A percentile compares a stretch with the other conserved stretches of the same genome.
These are phyloP conservation scores for Tolypocladium sp. DNA, from an alignment of 2,329 filamentous ascomycete species.

Conservation along the genomic window DNA sequence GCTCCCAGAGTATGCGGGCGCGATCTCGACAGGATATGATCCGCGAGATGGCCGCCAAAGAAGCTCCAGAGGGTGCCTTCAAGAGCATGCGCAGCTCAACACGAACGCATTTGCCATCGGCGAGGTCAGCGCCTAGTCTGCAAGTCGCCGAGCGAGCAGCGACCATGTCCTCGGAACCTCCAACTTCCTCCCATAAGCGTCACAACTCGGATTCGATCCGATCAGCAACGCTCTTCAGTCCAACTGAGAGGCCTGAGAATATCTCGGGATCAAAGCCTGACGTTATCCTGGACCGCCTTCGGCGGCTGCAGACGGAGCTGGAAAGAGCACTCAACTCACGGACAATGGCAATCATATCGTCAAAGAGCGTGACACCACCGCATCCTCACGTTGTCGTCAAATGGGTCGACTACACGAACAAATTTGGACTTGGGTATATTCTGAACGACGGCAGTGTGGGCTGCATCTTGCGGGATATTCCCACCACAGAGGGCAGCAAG, in stretches of 20 bases:
- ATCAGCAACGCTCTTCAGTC: constrained; percentile 44
- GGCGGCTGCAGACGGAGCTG: constrained; percentile 48
- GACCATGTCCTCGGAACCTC: constrained; percentile 14
- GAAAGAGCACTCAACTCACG: constrained; percentile 55
- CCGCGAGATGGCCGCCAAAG: constrained; percentile 12
- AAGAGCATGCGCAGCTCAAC: constrained; percentile 18
- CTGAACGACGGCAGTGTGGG: constrained; percentile 74
- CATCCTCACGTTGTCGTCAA: constrained; percentile 61
- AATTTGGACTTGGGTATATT: constrained; percentile 77
- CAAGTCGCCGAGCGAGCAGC: constrained; percentile 20
- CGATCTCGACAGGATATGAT: constrained; percentile 17
- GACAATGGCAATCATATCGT: constrained; percentile 50
- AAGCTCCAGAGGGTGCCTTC: constrained; percentile 10
- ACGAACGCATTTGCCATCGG: constrained; percentile 16
- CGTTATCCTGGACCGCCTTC: constrained; percentile 45
- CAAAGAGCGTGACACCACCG: constrained; percentile 43
- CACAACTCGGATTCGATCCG: constrained; percentile 21
- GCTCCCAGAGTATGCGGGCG: constrained; percentile 20
- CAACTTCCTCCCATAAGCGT: constrained; percentile 12
- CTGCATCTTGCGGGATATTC: constrained; percentile 53
- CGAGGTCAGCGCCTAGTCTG: constrained; percentile 15
- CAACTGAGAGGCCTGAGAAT: constrained; percentile 38
- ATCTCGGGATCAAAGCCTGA: constrained; percentile 49
- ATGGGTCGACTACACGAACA: constrained; percentile 86
- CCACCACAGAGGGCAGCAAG: constrained; percentile 39